Percentiles rank a stretch among this genome's conserved stretches.
Evolutionary conservation across 768 basidiomycete species (phyloP).

Genomic region (Auricularia auricula-judae): DNA sequence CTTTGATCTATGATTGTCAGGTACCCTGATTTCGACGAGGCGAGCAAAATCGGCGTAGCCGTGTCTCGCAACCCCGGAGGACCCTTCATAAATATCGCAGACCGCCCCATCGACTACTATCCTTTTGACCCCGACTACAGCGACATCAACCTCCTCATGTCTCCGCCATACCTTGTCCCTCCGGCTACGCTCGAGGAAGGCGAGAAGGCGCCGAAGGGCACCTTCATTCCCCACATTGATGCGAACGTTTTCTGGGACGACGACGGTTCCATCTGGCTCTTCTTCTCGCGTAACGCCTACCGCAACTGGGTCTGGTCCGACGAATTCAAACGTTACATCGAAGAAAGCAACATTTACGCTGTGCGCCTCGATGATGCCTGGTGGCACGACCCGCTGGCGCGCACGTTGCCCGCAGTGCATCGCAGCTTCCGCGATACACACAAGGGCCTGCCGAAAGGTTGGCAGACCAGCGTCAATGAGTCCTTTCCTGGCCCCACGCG

Average conservation of each 20-base stretch:
- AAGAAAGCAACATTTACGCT: background rate
- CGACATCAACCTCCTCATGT: background rate
- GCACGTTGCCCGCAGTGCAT: background rate
- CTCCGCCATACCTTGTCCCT: background rate
- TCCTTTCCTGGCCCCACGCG: background rate
- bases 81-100: background rate
- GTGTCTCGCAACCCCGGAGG: background rate
- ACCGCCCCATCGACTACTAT: background rate
- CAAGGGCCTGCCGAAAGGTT: background rate
- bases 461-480: background rate
- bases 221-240: background rate
- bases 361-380: background rate
- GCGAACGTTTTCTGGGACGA: background rate
- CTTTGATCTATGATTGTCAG: background rate
- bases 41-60: background rate
- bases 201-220: background rate
- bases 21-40: background rate
- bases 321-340: background rate
- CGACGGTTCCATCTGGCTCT: background rate
- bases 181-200: background rate
- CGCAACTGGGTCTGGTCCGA: background rate
- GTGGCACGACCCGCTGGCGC: background rate
- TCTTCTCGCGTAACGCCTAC: background rate
- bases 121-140: background rate
- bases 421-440: background rate